These are phyloP conservation scores for Debaryomyces robertsiae DNA, from an alignment of 1,139 yeast species.

Conservation along the genomic window DNA sequence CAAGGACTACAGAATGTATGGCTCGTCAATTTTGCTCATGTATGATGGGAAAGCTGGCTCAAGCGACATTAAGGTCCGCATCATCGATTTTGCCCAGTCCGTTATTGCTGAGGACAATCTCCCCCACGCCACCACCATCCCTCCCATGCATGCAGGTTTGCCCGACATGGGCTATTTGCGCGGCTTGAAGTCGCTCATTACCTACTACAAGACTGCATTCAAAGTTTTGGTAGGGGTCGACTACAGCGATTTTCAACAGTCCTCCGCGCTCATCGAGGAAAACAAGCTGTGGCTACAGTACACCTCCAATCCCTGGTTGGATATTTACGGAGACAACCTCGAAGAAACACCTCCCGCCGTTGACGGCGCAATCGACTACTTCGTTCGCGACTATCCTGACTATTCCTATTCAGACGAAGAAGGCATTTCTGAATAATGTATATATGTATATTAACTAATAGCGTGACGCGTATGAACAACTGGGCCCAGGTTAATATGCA, in stretches of 20 bases:
- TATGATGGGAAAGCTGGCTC: slow-evolving; percentile 64
- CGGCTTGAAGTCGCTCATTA: slow-evolving; percentile 70
- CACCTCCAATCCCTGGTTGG: slow-evolving; percentile 49
- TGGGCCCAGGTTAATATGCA: no score
- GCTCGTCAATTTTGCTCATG: slow-evolving; percentile 84
- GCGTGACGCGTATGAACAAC: no score
- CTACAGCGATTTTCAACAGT: slow-evolving; percentile 21
- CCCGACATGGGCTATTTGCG: slow-evolving; percentile 85
- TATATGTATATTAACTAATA: slow-evolving; percentile 5
- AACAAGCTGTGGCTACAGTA: slow-evolving; percentile 26
- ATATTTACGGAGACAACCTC: slow-evolving; percentile 42
- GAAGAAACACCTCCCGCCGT: slow-evolving; percentile 22
- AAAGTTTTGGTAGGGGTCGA: slow-evolving; percentile 40
- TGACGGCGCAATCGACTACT: slow-evolving; percentile 26
- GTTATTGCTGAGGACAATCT: slow-evolving; percentile 63
- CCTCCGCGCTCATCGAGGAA: slow-evolving; percentile 26
- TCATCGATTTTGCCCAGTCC: slow-evolving; percentile 96
- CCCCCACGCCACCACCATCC: slow-evolving; percentile 33
- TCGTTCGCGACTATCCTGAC: slow-evolving; percentile 27
- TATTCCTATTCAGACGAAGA: slow-evolving; percentile 24
- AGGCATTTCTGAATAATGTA: slow-evolving; percentile 30
- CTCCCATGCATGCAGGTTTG: slow-evolving; percentile 64
- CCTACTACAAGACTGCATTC: slow-evolving; percentile 62
- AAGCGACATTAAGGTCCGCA: slow-evolving; percentile 55
- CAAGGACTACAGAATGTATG: slow-evolving; percentile 87